These are phyloP conservation scores for Bauhinia variegata DNA, from an alignment of 306 rosid genomes.

Conservation along the genomic window DNA sequence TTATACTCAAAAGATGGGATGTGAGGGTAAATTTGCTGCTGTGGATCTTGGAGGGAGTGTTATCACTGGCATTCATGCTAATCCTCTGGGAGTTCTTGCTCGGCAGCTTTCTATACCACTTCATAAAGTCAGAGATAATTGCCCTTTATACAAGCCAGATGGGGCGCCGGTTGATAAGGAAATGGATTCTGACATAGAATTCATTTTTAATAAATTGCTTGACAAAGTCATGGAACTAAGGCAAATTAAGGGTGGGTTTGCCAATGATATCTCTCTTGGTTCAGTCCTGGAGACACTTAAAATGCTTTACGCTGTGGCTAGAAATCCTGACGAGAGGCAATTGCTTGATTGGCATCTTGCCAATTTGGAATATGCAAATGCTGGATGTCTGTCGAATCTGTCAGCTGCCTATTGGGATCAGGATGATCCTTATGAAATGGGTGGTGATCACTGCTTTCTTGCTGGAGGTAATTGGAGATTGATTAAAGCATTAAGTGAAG, in stretches of 20 bases:
- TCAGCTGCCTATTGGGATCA: conserved; percentile 96
- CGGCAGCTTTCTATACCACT: conserved; percentile 92
- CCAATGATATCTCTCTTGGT: conserved; percentile 77
- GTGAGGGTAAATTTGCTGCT: conserved; percentile 63
- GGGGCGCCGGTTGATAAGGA: conserved; percentile 69
- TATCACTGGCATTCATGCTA: conserved; percentile 92
- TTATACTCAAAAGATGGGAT: conserved; percentile 84
- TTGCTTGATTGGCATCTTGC: conserved; percentile 97
- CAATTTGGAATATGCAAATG: conserved; percentile 92
- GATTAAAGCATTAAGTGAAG: conserved; percentile 79
- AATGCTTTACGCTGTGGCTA: conserved; percentile 69
- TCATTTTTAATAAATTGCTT: conserved; percentile 76
- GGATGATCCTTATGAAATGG: conserved; percentile 97
- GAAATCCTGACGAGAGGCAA: conserved; percentile 68
- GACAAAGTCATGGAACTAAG: conserved; percentile 91
- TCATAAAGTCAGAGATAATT: conserved; percentile 86
- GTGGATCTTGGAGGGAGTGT: conserved; percentile 91
- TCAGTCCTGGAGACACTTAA: conserved; percentile 80
- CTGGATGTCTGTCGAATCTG: conserved; percentile 92
- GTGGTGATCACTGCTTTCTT: conserved; percentile 96
- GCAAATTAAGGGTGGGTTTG: conserved; percentile 85
- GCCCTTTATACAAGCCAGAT: conserved; percentile 85
- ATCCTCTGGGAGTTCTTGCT: conserved; percentile 92
- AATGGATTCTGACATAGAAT: conserved; percentile 67
- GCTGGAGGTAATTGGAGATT: conserved; percentile 92